A percentile compares a stretch with the other conserved stretches of the same genome.
Conservation (phyloP, 805 yeast species). For the Candida dendrica region DNA sequence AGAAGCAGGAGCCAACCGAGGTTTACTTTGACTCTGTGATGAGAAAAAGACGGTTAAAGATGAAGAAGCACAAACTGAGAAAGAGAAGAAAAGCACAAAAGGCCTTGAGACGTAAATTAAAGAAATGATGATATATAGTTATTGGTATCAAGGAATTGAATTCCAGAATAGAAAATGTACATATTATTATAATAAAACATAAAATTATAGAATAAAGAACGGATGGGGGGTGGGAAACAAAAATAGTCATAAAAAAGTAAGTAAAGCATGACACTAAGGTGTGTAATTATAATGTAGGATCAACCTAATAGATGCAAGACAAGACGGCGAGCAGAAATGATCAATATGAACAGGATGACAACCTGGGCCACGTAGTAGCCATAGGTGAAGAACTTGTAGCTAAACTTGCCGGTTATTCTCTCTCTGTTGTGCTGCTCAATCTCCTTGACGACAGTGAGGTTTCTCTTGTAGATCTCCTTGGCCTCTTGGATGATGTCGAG, state of each 20-base stretch:
- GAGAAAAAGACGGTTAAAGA: conserved; percentile 84
- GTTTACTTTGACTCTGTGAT: conserved; percentile 51
- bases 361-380: conserved; percentile 40
- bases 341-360: conserved; percentile 24
- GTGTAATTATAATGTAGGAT: too few species aligned
- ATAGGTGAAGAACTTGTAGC: conserved; percentile 44
- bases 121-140: conserved; percentile 9
- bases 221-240: background rate
- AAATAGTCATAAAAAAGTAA: background rate
- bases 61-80: conserved; percentile 96
- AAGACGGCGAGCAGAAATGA: conserved; percentile 30
- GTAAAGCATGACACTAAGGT: background rate
- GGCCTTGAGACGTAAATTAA: conserved; percentile 60
- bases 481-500: conserved; percentile 63
- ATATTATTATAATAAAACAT: background rate
- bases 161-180: background rate
- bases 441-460: conserved; percentile 54
- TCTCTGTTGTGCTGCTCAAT: conserved; percentile 59
- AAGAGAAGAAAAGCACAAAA: conserved; percentile 95
- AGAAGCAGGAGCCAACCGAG: conserved; percentile 4
- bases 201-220: too few species aligned
- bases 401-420: conserved; percentile 46
- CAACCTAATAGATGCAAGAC: conserved; percentile 7
- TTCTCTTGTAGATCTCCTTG: conserved; percentile 55
- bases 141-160: too few species aligned